Conservation (phyloP, 192 early-diverging fungal genomes). For the Chytriomyces sp. region DNA sequence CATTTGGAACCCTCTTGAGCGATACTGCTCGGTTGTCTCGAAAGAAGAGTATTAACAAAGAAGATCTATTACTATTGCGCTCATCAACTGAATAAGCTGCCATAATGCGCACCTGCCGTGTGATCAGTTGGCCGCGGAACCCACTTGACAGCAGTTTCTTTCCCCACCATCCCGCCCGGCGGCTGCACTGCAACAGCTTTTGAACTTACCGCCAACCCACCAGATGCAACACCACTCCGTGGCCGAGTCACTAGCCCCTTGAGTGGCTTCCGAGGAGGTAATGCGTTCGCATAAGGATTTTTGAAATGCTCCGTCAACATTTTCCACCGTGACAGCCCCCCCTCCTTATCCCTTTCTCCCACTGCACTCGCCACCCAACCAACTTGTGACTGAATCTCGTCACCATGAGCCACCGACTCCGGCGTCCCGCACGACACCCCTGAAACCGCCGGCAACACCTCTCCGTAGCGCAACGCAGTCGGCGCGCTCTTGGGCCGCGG, state of each 20-base stretch:
- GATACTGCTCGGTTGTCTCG: too few species aligned
- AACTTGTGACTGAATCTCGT: neutral
- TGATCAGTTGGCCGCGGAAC: constrained; percentile 1
- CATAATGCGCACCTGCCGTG: constrained; percentile 1
- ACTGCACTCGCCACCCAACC: neutral
- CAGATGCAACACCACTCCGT: neutral
- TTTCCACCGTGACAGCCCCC: constrained; percentile 5
- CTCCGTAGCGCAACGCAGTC: neutral
- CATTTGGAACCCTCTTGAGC: too few species aligned
- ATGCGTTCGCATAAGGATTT: constrained; percentile 21
- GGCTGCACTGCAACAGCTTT: neutral
- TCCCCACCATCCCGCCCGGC: neutral
- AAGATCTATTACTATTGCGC: too few species aligned
- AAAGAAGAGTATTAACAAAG: too few species aligned
- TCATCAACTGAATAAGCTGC: too few species aligned
- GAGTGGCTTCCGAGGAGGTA: constrained; percentile 5
- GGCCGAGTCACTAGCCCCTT: neutral
- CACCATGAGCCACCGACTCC: neutral
- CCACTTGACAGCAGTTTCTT: neutral
- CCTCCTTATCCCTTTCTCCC: neutral
- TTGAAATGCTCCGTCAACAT: neutral
- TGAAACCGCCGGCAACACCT: neutral
- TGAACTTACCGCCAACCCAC: neutral
- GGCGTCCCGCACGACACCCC: too few species aligned
- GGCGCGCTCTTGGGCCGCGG: constrained; percentile 8